phyloP scores from a whole-genome alignment of 768 basidiomycete genomes.

The Tremella yokohamensis region DNA sequence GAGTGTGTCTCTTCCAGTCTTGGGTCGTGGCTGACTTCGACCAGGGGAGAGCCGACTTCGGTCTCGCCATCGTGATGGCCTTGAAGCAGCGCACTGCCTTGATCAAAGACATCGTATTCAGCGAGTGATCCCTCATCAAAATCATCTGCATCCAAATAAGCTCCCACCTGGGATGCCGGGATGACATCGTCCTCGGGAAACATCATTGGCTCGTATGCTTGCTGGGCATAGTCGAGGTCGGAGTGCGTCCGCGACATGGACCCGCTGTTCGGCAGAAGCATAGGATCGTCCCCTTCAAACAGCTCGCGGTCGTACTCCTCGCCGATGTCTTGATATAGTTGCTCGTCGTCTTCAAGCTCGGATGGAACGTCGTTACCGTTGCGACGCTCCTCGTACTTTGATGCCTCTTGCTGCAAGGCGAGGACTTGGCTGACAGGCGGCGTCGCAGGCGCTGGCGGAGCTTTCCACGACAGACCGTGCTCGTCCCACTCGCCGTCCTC shows the following conservation, averaged over 20 bases:
- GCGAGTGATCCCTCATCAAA: neutral
- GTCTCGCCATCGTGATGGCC: neutral
- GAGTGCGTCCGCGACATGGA: neutral
- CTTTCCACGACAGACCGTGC: neutral
- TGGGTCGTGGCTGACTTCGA: no score
- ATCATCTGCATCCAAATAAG: neutral
- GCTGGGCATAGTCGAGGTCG: neutral
- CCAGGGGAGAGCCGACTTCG: neutral
- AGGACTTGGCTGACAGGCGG: slow-evolving; percentile 1
- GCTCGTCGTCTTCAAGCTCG: neutral
- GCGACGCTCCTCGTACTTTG: neutral
- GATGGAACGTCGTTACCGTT: neutral
- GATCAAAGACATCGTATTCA: neutral
- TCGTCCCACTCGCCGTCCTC: slow-evolving; percentile 11
- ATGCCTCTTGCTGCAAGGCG: neutral
- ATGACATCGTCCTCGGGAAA: slow-evolving; percentile 1
- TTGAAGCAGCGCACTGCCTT: neutral
- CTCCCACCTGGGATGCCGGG: neutral
- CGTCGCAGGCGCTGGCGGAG: no score
- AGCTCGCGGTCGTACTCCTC: neutral
- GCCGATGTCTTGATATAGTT: neutral
- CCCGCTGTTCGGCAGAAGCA: neutral
- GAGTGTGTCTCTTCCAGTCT: no score
- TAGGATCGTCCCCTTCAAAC: no score
- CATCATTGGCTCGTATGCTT: neutral